Percentiles rank a stretch among this genome's conserved stretches.
Evolutionary conservation across 441 rosid species (phyloP).

Genomic region (Erodium trifolium): DNA sequence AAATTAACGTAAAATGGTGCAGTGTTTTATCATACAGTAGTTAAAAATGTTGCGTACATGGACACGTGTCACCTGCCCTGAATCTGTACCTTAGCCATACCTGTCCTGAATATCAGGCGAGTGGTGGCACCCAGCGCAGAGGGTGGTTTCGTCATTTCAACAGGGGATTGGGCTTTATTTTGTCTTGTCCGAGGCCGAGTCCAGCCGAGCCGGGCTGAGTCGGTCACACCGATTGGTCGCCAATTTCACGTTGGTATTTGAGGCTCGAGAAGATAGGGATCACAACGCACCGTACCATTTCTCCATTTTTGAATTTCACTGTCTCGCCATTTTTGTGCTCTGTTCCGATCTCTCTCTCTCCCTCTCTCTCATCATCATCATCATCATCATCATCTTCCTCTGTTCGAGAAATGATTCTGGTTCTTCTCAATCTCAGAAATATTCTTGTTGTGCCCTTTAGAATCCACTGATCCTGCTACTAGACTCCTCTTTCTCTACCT

Average conservation of each 20-base stretch:
- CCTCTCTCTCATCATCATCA: too few relatives aligned
- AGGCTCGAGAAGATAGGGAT: not conserved
- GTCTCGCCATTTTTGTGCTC: conserved; percentile 2
- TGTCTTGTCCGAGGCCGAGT: conserved; percentile 1
- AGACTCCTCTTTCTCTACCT: not conserved
- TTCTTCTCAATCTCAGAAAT: not conserved
- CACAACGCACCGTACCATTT: not conserved
- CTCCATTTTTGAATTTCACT: not conserved
- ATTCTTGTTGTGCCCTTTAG: not conserved
- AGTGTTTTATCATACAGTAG: too few relatives aligned
- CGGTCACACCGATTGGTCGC: conserved; percentile 8
- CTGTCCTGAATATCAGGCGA: too few relatives aligned
- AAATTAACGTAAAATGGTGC: too few relatives aligned
- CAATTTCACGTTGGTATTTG: not conserved
- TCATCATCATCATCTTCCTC: not conserved
- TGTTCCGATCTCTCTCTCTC: conserved; percentile 6
- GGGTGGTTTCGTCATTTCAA: not conserved
- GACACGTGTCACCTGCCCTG: too few relatives aligned
- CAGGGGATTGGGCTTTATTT: not conserved
- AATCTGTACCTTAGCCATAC: too few relatives aligned
- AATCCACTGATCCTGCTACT: not conserved
- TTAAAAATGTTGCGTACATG: too few relatives aligned
- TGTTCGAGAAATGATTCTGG: not conserved
- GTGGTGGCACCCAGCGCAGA: not conserved
- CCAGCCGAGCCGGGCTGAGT: conserved; percentile 3